A percentile compares a stretch with the other conserved stretches of the same genome.
phyloP scores from a whole-genome alignment of 2,329 filamentous ascomycete species.

The Ceratocystis diversiconidia region DNA sequence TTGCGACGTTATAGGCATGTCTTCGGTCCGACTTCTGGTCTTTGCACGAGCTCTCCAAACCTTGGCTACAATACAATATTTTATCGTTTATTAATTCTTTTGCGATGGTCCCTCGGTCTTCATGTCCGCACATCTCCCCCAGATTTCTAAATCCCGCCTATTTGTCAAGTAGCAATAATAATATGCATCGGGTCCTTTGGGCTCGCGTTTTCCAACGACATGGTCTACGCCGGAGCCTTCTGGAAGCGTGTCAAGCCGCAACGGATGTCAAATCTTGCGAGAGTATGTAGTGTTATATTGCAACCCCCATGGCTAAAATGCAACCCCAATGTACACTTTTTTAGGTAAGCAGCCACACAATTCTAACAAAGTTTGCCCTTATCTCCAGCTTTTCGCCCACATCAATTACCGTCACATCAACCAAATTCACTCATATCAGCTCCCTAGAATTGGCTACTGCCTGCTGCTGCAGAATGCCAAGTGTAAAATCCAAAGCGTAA shows the following conservation, averaged over 20 bases:
- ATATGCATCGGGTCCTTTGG: background rate
- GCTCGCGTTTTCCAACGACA: too few relatives aligned
- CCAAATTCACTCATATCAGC: background rate
- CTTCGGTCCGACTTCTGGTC: constrained; percentile 3
- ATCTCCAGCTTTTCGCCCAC: background rate
- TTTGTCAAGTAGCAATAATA: background rate
- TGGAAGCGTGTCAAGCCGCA: background rate
- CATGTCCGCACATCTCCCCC: background rate
- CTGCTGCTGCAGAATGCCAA: too few relatives aligned
- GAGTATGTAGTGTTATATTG: too few relatives aligned
- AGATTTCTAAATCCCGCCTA: background rate
- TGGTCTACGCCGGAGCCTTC: background rate
- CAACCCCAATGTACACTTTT: background rate
- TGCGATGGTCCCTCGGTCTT: background rate
- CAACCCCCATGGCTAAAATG: background rate
- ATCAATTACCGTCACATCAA: background rate
- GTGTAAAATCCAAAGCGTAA: too few relatives aligned
- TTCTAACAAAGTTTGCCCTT: background rate
- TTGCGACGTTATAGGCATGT: background rate
- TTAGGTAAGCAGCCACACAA: background rate
- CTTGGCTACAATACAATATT: background rate
- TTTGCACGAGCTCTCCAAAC: constrained; percentile 1
- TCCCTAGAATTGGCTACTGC: background rate
- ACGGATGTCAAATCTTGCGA: background rate
- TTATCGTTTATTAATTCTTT: background rate